Percentiles rank a stretch among this genome's conserved stretches.
These are phyloP conservation scores for Neoscytalidium dimidiatum DNA, from an alignment of 2,329 filamentous ascomycete species.

Conservation along the genomic window DNA sequence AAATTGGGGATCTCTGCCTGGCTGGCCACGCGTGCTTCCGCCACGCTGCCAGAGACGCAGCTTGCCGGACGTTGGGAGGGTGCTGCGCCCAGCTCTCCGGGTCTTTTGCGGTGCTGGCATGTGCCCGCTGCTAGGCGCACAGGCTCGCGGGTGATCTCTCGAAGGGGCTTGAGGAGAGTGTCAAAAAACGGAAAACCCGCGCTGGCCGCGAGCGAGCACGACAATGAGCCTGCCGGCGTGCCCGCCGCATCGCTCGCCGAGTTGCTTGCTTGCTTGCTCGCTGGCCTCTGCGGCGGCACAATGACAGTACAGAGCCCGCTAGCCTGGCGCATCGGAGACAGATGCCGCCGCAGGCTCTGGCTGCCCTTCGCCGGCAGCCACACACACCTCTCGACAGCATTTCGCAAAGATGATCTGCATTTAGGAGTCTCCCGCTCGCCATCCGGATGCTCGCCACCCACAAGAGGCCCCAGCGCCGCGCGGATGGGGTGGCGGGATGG, in stretches of 20 bases:
- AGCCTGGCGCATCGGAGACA: constrained; percentile 2
- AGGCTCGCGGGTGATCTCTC: constrained; percentile 4
- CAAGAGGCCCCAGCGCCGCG: constrained; percentile 7
- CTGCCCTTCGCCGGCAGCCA: neutral
- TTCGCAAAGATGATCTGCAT: constrained; percentile 17
- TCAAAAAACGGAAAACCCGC: neutral
- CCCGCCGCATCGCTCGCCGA: no score
- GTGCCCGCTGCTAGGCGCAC: constrained; percentile 2
- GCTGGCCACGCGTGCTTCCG: constrained; percentile 6
- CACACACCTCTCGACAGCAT: neutral
- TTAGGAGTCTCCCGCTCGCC: constrained; percentile 8
- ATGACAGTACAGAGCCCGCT: neutral
- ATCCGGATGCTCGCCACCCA: constrained; percentile 17
- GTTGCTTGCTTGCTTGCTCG: neutral
- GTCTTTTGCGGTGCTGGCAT: neutral
- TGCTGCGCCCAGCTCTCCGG: constrained; percentile 4
- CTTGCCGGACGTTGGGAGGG: constrained; percentile 16
- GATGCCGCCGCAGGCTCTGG: neutral
- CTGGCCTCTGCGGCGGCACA: neutral
- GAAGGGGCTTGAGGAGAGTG: neutral
- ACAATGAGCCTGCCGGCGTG: neutral
- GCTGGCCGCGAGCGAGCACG: constrained; percentile 3
- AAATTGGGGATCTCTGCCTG: neutral
- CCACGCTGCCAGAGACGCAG: constrained; percentile 10
- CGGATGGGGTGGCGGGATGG: constrained; percentile 18